Conservation (phyloP, 2,329 filamentous ascomycete genomes). For the Xylogone sp. region DNA sequence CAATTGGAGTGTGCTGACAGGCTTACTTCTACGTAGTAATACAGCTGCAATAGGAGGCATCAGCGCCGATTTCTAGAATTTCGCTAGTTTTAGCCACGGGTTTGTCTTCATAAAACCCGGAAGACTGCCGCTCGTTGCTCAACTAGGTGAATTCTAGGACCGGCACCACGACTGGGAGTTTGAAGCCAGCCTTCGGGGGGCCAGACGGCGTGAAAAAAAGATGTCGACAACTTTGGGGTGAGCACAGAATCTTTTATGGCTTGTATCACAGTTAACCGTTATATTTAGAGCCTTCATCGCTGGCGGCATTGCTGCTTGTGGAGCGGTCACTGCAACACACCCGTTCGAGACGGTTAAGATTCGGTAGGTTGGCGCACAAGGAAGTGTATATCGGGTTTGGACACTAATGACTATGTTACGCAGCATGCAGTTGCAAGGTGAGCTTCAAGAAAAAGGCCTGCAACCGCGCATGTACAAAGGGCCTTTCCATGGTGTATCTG, state of each 20-base stretch:
- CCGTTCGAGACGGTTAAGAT: slow-evolving; percentile 99
- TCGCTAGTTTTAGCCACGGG: not conserved
- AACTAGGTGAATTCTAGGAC: too few relatives aligned
- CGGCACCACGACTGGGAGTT: not conserved
- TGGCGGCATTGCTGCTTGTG: slow-evolving; percentile 93
- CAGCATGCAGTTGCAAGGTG: slow-evolving; percentile 93
- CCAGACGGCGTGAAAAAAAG: slow-evolving; percentile 16
- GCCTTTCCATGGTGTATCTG: slow-evolving; percentile 83
- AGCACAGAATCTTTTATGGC: slow-evolving; percentile 7
- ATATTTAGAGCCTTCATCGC: slow-evolving; percentile 75
- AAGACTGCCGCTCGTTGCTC: too few relatives aligned
- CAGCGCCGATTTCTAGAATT: not conserved
- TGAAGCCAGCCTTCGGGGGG: slow-evolving; percentile 8
- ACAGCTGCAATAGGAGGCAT: not conserved
- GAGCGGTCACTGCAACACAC: slow-evolving; percentile 95
- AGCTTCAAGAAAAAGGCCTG: slow-evolving; percentile 81
- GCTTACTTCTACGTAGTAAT: too few relatives aligned
- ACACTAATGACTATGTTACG: not conserved
- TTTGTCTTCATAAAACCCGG: too few relatives aligned
- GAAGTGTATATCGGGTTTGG: not conserved
- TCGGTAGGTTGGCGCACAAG: slow-evolving; percentile 52
- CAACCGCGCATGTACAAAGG: slow-evolving; percentile 87
- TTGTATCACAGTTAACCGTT: slow-evolving; percentile 15
- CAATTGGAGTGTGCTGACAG: not conserved
- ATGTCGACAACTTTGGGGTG: slow-evolving; percentile 55